Evolutionary conservation across 1,139 yeast genomes (phyloP).

Genomic region (Hemisphaericaspora lyxosophila): DNA sequence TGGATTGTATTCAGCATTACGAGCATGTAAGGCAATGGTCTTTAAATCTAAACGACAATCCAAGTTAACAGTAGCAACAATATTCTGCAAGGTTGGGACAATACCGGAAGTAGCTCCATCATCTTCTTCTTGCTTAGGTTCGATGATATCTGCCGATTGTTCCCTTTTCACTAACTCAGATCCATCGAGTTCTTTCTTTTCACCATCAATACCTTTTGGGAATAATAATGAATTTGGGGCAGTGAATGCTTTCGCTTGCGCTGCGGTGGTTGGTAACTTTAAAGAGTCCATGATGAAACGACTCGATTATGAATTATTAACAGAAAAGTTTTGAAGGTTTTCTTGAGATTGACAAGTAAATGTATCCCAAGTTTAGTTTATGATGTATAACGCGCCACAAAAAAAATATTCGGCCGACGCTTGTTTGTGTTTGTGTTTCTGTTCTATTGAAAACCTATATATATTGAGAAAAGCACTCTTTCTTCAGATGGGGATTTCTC

Average conservation of each 20-base stretch:
- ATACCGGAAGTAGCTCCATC: constrained; percentile 85
- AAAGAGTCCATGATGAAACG: constrained; percentile 65
- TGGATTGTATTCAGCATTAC: constrained; percentile 98
- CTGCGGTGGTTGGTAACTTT: constrained; percentile 78
- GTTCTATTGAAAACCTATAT: constrained; percentile 2
- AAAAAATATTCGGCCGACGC: background rate
- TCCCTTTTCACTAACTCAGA: constrained; percentile 22
- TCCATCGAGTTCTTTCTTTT: constrained; percentile 11
- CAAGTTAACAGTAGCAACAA: constrained; percentile 95
- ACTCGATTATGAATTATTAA: no score
- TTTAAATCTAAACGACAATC: constrained; percentile 95
- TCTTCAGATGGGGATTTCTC: background rate
- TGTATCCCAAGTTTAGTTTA: constrained; percentile 35
- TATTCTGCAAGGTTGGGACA: constrained; percentile 94
- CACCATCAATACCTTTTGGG: constrained; percentile 48
- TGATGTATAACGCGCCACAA: background rate
- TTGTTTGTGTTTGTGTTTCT: constrained; percentile 1
- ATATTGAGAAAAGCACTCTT: no score
- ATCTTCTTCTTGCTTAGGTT: constrained; percentile 51
- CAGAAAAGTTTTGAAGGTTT: background rate
- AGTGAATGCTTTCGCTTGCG: constrained; percentile 73
- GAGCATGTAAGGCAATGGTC: constrained; percentile 96
- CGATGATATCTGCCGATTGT: constrained; percentile 31
- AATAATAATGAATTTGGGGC: constrained; percentile 65
- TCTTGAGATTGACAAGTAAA: constrained; percentile 41